Evolutionary conservation across 768 basidiomycete genomes (phyloP).

Genomic region (Mycena amicta): DNA sequence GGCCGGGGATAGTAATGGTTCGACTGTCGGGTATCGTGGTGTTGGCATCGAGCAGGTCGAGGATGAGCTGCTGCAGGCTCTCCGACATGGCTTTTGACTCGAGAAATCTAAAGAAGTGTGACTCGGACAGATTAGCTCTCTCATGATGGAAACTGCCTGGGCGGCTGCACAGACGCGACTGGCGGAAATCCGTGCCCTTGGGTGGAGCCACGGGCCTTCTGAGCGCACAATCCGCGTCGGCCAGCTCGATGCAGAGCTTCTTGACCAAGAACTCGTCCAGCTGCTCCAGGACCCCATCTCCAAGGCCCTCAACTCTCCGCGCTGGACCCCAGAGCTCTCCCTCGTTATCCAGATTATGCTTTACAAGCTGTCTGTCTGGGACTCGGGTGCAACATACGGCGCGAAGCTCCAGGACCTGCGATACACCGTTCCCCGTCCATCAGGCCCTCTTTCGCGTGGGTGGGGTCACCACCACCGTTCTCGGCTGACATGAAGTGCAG

Average conservation of each 20-base stretch:
- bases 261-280: conserved; percentile 85
- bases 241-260: conserved; percentile 87
- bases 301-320: conserved; percentile 61
- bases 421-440: conserved; percentile 45
- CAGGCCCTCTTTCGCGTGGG: conserved; percentile 37
- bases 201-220: conserved; percentile 33
- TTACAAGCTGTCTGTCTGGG: conserved; percentile 85
- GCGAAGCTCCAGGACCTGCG: conserved; percentile 79
- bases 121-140: background rate
- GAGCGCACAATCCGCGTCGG: conserved; percentile 76
- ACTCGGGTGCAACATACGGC: conserved; percentile 79
- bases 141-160: conserved; percentile 60
- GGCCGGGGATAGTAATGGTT: conserved; percentile 65
- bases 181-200: conserved; percentile 43
- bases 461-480: conserved; percentile 24
- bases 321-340: conserved; percentile 73
- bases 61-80: conserved; percentile 74
- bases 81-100: conserved; percentile 60
- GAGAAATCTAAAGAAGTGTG: conserved; percentile 7
- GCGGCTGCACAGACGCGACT: conserved; percentile 58
- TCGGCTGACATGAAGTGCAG: conserved; percentile 35
- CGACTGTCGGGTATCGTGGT: conserved; percentile 69
- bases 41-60: conserved; percentile 66
- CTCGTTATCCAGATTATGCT: conserved; percentile 71
- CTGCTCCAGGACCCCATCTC: conserved; percentile 82